Evolutionary conservation across 768 basidiomycete genomes (phyloP), one percentile per base, ranked within the genome.

Genomic region (Suillus sp.): DNA sequence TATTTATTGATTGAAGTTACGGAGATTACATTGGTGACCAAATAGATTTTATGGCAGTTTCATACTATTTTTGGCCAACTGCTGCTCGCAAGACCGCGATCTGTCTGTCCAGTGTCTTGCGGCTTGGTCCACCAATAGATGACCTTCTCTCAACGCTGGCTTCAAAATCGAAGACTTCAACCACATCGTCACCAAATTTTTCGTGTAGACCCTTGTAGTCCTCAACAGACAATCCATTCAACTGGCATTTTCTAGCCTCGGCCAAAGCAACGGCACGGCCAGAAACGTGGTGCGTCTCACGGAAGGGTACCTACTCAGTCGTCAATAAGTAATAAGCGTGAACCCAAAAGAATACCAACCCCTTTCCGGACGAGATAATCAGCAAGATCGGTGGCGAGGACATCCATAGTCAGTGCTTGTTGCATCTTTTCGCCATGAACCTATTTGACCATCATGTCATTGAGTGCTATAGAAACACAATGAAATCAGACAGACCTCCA

Each of bases 301-400:
- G 90, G 87, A 99, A 99, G 9, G 97, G 97, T 48, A 95, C 92
- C 96, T 97, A 69, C 14, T 37, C 27, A 37, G 25, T 43, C 58
- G 59, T 59, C 14, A 58, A 59, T 30, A 16, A 45, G 38, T 34
- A 60, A 58, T 37, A 51, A 40, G 58, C 57, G 58, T 61, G 59
- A 32, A n/a, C 18, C 32, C 62, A 42, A 62, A 38, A 34, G 50
- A 64, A 56, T 4, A 83, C 92, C 68, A 77, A 97, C 96, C 67
- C 97, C 96, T 83, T 97, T 98, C 69, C 96, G 91, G 65, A 99
- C 97, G 45, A 99, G 91, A 76, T 99, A 99, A 74, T 99, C 96
- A 10, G 97, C 97, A 32, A 99, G 79, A 71, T 99, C 97, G n/a
- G 97, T 99, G 5, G 97, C 97, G 56, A 99, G 89, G 64, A 99